Evolutionary conservation across 768 basidiomycete genomes (phyloP), one percentile per base, ranked within the genome.

Genomic region (Phlegmacium glaucopus): DNA sequence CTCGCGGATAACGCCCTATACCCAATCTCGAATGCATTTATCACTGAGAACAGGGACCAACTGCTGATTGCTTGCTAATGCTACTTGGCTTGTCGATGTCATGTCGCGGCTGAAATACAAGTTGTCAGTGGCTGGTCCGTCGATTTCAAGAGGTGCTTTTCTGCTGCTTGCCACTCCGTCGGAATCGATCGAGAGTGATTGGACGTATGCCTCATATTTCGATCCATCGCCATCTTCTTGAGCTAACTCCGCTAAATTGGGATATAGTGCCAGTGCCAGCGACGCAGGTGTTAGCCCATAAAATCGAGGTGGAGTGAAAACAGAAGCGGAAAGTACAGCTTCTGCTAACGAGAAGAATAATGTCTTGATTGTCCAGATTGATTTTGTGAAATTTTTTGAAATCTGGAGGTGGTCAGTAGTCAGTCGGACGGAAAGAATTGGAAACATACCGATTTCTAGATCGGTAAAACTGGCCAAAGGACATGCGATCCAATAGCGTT

Each of bases 61-160:
- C 57, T 92, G 91, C 61, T 94, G 91, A 16, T 87, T 77, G 46
- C 81, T 80, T 7, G 85, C 85, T 26, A 94, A 68, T 10, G 77
- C 76, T 67, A 64, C 56, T 78, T 78, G 1, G 74, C 70, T 42
- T 64, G 65, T 18, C 55, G 51, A 46, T 60, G 59, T 16, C 46
- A 47, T 9, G 56, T 56, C 28, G 58, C 50, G 28, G 55, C 58
- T 65, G 50, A 22, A 22, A 22, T 5, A 22, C 22, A 2, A 22
- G 5, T 22, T 22, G 22, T 22, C 22, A 22, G 22, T 22, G 22
- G 22, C 5, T 22, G 22, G 22, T 22, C 22, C 5, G 5, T 22
- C 22, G 22, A 22, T 22, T 43, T 45, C 8, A 53, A 41, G 5
- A 42, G 17, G 26, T 25, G n/a, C 44, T 11, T 10, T n/a, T n/a